Evolutionary conservation across 1,284 basidiomycete genomes (phyloP), one percentile per base, ranked within the genome.

Genomic region (Sanghuangporus sanghuang): DNA sequence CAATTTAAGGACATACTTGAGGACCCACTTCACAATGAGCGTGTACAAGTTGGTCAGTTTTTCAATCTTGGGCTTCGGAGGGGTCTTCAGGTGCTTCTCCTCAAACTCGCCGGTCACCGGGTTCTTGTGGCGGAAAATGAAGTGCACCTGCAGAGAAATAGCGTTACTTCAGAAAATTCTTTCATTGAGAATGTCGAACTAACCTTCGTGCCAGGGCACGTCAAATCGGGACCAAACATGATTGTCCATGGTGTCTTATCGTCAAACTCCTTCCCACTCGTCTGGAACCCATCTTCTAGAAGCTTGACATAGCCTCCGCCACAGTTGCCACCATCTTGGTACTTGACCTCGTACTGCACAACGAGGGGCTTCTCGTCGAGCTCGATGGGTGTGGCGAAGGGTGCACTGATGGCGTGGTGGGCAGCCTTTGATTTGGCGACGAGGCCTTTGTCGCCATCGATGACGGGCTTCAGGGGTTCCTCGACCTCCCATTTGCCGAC

Each of bases 231-330:
- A 73, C 94, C 95, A 73, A 96, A 96, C 94, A 96, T 95, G 80
- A 97, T 85, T 5, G 93, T 93, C 92, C 95, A 98, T 62, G 96
- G 95, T n/a, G 95, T 97, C 77, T 93, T 92, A 79, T 97, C 95
- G 59, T 91, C 92, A 78, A 97, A 97, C 74, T 96, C 95, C 78
- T 94, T 92, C 65, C 93, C 93, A 67, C 85, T 89, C 64, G 89
- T 90, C 77, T 95, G 90, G 82, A 96, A 93, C 67, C 94, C 95
- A 72, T 94, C 87, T 73, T 92, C 89, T 59, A 99, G 86, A 64
- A 99, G 88, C 81, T 99, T 99, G 79, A 99, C 79, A 80, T 99
- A 99, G 48, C 97, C 97, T 79, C 97, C 97, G 78, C 97, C 97
- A 72, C 97, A 99, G 79, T 96, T 96, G 65, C 98, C 93, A 64